Evolutionary conservation across 306 rosid species (phyloP), one percentile per base, ranked within the genome.

Genomic region (Citrullus amarus): DNA sequence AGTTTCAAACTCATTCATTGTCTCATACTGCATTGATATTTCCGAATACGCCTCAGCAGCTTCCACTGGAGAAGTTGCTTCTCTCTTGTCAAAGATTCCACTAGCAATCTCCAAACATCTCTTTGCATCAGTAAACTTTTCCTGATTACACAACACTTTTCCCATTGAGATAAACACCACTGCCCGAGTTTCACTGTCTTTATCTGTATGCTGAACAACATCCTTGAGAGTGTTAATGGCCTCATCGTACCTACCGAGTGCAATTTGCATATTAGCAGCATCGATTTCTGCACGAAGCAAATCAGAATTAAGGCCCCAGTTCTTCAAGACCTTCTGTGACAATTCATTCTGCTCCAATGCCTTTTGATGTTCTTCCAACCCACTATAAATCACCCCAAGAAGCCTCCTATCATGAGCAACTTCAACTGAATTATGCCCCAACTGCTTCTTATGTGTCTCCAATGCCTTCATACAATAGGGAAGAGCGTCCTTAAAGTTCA

Each of bases 231-330:
- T 76, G 84, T 86, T 86, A 77, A 91, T 89, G 78, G 98, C 98
- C 75, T 88, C 89, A 39, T 94, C 92, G 14, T 84, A 94, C 79
- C 87, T 90, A 65, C 94, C 93, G 50, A 94, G 44, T 4, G 98
- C 95, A 81, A 92, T 92, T 88, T 89, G 88, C 96, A 94, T 92
- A 88, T 94, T 90, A 0, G 98, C 96, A 44, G 98, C 89, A 74
- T 92, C 98, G 32, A 92, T 86, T 73, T 94, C 97, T 0, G 96
- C 93, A 6, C 85, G 86, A 85, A 92, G 81, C 84, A 94, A 84
- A 74, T 94, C 94, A 28, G 93, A 85, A 66, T 68, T 86, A 65
- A 88, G 96, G 79, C 93, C 92, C 98, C 94, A 92, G 63, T 89
- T 90, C 89, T 89, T 92, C 86, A 90, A 85, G 84, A 91, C 86